These are phyloP conservation scores for Viola pubescens DNA, from an alignment of 441 rosid species.

Conservation along the genomic window DNA sequence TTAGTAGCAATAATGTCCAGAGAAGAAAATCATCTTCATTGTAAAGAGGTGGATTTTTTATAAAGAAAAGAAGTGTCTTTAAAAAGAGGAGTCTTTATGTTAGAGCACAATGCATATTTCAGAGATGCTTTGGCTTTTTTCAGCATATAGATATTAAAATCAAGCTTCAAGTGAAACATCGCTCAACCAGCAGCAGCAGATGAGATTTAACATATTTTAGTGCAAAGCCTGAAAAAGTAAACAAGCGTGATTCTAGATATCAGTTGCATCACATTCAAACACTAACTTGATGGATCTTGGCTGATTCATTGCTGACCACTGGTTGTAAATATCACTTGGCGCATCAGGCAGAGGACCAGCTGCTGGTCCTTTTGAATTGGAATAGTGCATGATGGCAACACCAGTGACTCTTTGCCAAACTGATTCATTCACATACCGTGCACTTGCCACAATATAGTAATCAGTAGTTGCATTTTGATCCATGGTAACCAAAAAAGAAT, in stretches of 20 bases:
- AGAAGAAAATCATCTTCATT: too few relatives aligned
- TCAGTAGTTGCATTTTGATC: slow-evolving; percentile 78
- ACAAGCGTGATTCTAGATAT: background rate
- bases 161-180: too few relatives aligned
- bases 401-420: slow-evolving; percentile 87
- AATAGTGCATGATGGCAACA: slow-evolving; percentile 81
- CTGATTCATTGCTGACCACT: slow-evolving; percentile 79
- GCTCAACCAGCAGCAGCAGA: too few relatives aligned
- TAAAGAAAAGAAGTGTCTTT: too few relatives aligned
- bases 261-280: background rate
- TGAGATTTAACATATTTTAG: too few relatives aligned
- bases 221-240: too few relatives aligned
- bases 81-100: too few relatives aligned
- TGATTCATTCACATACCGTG: slow-evolving; percentile 83
- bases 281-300: slow-evolving; percentile 71
- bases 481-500: slow-evolving; percentile 80
- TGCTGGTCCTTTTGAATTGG: slow-evolving; percentile 78
- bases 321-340: slow-evolving; percentile 53
- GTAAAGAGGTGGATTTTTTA: too few relatives aligned
- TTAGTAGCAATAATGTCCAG: too few relatives aligned
- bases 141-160: too few relatives aligned
- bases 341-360: slow-evolving; percentile 77
- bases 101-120: too few relatives aligned
- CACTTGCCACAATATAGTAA: slow-evolving; percentile 90
- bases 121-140: too few relatives aligned